A percentile compares a stretch with the other conserved stretches of the same genome.
phyloP scores from a whole-genome alignment of 1,284 basidiomycete species.

The Fistulina hepatica region DNA sequence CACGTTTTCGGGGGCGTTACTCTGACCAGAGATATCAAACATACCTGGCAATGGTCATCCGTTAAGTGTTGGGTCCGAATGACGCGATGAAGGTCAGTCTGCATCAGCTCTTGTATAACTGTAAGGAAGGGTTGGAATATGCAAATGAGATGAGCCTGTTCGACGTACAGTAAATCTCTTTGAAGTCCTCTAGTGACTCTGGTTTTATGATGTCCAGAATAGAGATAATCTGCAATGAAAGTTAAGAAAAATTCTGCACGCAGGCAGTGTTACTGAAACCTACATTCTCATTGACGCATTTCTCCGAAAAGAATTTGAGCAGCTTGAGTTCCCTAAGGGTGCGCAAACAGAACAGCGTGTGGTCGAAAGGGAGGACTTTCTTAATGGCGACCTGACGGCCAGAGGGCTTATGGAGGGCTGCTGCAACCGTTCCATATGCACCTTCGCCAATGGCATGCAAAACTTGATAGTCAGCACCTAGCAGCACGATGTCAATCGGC shows the following conservation, averaged over 20 bases:
- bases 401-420: conserved; percentile 48
- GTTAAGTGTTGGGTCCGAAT: conserved; percentile 82
- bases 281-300: conserved; percentile 56
- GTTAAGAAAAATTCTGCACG: conserved; percentile 1
- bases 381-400: conserved; percentile 68
- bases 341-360: conserved; percentile 68
- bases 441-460: conserved; percentile 70
- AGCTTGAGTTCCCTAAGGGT: conserved; percentile 71
- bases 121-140: conserved; percentile 1
- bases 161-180: conserved; percentile 66
- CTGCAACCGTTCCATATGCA: conserved; percentile 63
- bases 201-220: conserved; percentile 84
- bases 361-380: conserved; percentile 79
- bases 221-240: conserved; percentile 57
- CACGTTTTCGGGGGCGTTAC: no score
- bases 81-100: conserved; percentile 84
- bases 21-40: no score
- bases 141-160: not conserved
- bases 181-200: conserved; percentile 64
- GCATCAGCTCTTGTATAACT: conserved; percentile 88
- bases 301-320: conserved; percentile 76
- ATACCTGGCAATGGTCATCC: conserved; percentile 87
- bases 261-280: conserved; percentile 1
- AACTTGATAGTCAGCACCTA: conserved; percentile 66
- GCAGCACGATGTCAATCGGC: conserved; percentile 8